Base-by-base conservation (phyloP, 2,329 filamentous ascomycete species). In the Septoria petroselini region DNA sequence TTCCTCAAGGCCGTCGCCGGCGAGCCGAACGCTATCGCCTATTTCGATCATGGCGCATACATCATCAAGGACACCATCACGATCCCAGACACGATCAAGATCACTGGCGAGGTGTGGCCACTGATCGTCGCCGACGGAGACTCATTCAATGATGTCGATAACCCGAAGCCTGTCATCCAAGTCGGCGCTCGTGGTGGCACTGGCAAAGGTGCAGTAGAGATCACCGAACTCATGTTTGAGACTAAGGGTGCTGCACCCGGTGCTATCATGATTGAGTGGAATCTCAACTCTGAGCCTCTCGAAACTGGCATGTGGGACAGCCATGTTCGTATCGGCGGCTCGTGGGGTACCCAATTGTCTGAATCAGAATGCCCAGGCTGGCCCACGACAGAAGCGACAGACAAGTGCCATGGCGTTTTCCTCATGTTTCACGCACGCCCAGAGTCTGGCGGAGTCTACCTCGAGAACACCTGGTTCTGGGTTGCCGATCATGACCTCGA, bases 291-390 rank as follows among this genome's bases (percentile, higher is more conserved):
- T 29, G 68, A 78, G 3, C 59, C 76, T 70, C 89, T 88, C 39
- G 80, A 82, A 1, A 84, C 83, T 15, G 91, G 83, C 55, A 83
- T 96, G 71, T 98, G 91, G 88, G 93, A 98, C 64, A 84, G 91
- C n/a, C 93, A 98, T 75, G 85, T 93, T 73, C 88, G 93, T 65
- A 81, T 98, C 61, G 91, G 90, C 62, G 93, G 93, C 35, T 84
- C 85, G 47, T 84, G 86, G 3, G 91, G 91, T 53, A 94, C 91
- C 21, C 72, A 87, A 58, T 79, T 97, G n/a, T 55, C 54, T 12
- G 88, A 94, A 71, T 52, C 54, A 43, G 31, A 45, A 40, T 58
- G 95, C 95, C 73, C 83, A 78, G 39, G 50, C n/a, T 95, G 88
- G 88, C 84, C 88, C 68, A 84, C 85, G 66, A 82, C 95, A 12